Evolutionary conservation across 2,329 filamentous ascomycete species (phyloP).

Genomic region (Fusarium denticulatum): DNA sequence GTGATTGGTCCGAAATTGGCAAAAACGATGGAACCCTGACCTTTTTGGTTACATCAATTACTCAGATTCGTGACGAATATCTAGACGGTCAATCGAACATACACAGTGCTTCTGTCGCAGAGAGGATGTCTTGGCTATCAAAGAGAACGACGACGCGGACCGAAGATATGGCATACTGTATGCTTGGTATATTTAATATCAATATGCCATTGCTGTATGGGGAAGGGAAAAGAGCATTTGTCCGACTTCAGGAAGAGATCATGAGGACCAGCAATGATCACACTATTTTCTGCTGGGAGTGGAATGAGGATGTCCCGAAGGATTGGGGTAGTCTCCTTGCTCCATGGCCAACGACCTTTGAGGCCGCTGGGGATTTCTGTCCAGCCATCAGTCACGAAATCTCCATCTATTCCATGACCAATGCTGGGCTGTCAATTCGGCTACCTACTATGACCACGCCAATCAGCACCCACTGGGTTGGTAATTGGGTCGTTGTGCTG

Average conservation of each 20-base stretch:
- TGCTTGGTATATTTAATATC: constrained; percentile 11
- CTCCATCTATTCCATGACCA: too few relatives aligned
- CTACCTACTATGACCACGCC: too few relatives aligned
- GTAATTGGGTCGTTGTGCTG: too few relatives aligned
- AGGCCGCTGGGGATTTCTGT: too few relatives aligned
- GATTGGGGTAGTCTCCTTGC: not conserved
- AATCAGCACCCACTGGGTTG: too few relatives aligned
- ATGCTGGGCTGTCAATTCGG: too few relatives aligned
- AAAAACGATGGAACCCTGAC: not conserved
- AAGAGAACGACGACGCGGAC: not conserved
- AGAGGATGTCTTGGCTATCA: not conserved
- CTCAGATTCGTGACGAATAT: fast-evolving
- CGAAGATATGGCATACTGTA: constrained; percentile 20
- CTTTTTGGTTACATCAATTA: not conserved
- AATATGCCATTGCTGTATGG: constrained; percentile 10
- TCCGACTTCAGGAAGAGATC: not conserved
- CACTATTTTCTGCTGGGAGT: not conserved
- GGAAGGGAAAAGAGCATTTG: not conserved
- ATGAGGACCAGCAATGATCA: not conserved
- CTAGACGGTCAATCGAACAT: fast-evolving
- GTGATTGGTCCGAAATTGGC: not conserved
- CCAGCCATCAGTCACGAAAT: too few relatives aligned
- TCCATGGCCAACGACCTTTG: not conserved
- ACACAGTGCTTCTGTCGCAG: fast-evolving
- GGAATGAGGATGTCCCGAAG: fast-evolving